Evolutionary conservation across 352 stramenopile species (phyloP).

Genomic region (Phytophthora ohioensis): DNA sequence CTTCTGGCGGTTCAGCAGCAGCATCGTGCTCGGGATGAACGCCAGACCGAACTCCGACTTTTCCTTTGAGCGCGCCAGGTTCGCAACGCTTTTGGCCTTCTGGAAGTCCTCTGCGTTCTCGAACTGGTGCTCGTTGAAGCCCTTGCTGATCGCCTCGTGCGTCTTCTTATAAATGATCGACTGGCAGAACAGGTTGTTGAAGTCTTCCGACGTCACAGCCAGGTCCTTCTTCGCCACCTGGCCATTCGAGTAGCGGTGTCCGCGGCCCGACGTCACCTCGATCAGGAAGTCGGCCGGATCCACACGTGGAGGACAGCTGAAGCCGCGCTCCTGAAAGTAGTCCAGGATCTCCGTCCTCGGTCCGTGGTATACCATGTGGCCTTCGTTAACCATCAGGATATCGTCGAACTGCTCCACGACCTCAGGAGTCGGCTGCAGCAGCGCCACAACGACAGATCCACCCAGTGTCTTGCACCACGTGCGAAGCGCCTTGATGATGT

Average conservation of each 20-base stretch:
- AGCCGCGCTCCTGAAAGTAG: conserved; percentile 90
- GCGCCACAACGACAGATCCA: conserved; percentile 48
- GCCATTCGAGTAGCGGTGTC: conserved; percentile 55
- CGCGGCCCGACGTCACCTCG: conserved; percentile 71
- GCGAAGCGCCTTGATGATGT: conserved; percentile 64
- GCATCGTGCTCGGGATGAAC: conserved; percentile 51
- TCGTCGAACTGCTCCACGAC: conserved; percentile 96
- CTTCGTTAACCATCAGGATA: conserved; percentile 94
- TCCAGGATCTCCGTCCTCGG: conserved; percentile 67
- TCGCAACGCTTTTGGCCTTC: conserved; percentile 61
- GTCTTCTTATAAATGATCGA: conserved; percentile 68
- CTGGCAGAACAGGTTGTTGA: conserved; percentile 66
- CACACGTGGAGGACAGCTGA: conserved; percentile 70
- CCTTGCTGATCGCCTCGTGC: conserved; percentile 49
- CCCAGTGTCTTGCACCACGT: conserved; percentile 50
- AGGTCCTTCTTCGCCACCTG: conserved; percentile 42
- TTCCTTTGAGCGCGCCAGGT: conserved; percentile 57
- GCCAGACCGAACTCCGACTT: conserved; percentile 62
- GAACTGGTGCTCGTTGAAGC: conserved; percentile 66
- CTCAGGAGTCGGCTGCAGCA: conserved; percentile 81
- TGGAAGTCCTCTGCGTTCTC: conserved; percentile 60
- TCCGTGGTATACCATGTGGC: conserved; percentile 94
- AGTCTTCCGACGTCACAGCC: conserved; percentile 49
- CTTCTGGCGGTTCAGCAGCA: conserved; percentile 70
- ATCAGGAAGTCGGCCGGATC: conserved; percentile 81